These are phyloP conservation scores for Corymbia calophylla DNA, from an alignment of 441 rosid species.

Conservation along the genomic window DNA sequence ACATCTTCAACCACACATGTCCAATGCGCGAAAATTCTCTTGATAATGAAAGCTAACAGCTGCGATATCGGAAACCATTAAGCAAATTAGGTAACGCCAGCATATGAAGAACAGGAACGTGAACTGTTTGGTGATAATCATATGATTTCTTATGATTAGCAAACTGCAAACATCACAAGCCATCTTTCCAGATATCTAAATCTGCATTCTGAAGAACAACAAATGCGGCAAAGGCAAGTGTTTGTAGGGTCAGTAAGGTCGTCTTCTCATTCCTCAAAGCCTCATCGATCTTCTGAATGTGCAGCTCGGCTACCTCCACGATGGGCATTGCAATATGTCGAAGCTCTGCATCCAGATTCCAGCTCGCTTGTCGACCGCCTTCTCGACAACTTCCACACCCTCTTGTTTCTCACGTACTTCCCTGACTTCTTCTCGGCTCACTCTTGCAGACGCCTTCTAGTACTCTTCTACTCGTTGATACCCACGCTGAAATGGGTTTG, in stretches of 20 bases:
- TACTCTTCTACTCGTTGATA: neutral
- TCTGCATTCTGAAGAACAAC: neutral
- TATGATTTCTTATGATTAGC: neutral
- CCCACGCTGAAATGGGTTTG: no score
- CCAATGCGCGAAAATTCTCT: neutral
- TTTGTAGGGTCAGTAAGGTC: neutral
- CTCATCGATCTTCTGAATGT: rapidly evolving
- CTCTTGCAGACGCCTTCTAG: neutral
- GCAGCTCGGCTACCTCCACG: neutral
- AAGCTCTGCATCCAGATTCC: neutral
- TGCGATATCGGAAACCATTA: neutral
- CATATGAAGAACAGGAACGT: neutral
- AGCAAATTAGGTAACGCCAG: neutral
- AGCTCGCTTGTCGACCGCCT: neutral
- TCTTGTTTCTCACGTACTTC: neutral
- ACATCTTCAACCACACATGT: neutral
- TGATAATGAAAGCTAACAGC: neutral
- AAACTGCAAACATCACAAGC: neutral
- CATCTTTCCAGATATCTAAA: neutral
- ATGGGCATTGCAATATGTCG: neutral
- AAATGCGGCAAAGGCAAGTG: neutral
- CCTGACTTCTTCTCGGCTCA: neutral
- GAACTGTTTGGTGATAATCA: neutral
- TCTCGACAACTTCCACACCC: neutral
- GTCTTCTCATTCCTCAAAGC: neutral